Percentiles rank a stretch among this genome's conserved stretches.
Evolutionary conservation across 2,329 filamentous ascomycete species (phyloP).

Genomic region (Domatiomyces catenatus): DNA sequence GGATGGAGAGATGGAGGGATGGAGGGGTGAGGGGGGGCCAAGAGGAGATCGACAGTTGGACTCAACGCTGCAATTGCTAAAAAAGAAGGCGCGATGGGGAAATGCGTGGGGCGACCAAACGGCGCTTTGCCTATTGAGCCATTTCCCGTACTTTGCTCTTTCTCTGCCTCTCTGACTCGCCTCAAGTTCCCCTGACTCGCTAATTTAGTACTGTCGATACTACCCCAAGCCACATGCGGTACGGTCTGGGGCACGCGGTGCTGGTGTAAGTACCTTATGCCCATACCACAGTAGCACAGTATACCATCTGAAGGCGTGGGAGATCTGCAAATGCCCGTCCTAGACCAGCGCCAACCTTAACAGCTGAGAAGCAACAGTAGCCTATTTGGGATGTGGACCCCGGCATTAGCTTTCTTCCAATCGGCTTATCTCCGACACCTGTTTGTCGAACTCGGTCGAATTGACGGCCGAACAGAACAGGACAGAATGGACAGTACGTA

Average conservation of each 20-base stretch:
- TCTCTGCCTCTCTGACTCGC: not conserved
- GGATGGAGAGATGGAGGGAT: too few relatives aligned
- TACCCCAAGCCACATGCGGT: not conserved
- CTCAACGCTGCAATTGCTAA: not conserved
- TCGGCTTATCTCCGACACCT: not conserved
- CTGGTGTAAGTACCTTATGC: not conserved
- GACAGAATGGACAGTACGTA: too few relatives aligned
- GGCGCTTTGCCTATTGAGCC: not conserved
- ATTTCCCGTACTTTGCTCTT: not conserved
- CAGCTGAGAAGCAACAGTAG: not conserved
- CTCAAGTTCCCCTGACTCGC: not conserved
- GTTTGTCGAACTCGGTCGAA: too few relatives aligned
- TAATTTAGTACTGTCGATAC: not conserved
- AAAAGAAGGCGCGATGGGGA: not conserved
- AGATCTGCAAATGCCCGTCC: not conserved
- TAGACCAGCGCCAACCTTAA: too few relatives aligned
- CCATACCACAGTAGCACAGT: too few relatives aligned
- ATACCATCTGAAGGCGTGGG: not conserved
- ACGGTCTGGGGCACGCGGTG: not conserved
- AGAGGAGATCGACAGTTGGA: not conserved
- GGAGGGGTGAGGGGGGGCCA: too few relatives aligned
- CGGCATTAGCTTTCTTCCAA: not conserved
- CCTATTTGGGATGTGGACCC: not conserved
- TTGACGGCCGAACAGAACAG: too few relatives aligned
- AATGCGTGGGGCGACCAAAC: not conserved